Evolutionary conservation across 2,329 filamentous ascomycete genomes (phyloP).

Genomic region (Cercospora sojina): DNA sequence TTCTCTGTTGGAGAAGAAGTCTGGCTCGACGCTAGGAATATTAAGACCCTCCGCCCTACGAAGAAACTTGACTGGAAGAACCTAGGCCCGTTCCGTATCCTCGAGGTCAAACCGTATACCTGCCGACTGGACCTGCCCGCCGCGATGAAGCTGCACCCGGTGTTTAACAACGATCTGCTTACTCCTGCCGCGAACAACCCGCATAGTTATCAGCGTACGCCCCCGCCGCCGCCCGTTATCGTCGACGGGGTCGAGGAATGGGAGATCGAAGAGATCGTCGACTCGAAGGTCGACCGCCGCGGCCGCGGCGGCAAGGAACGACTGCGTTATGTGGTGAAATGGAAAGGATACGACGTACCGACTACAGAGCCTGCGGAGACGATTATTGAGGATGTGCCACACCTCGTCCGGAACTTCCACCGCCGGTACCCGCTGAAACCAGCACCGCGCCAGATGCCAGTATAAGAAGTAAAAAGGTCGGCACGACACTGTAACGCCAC

Average conservation of each 20-base stretch:
- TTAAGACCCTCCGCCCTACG: not conserved
- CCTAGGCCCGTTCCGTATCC: no score
- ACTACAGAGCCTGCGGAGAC: not conserved
- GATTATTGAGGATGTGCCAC: not conserved
- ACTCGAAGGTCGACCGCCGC: not conserved
- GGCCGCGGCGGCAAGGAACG: not conserved
- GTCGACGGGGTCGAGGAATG: not conserved
- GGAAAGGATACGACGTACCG: not conserved
- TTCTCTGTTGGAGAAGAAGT: not conserved
- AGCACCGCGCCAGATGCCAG: not conserved
- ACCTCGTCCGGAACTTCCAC: not conserved
- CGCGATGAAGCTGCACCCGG: no score
- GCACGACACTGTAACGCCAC: not conserved
- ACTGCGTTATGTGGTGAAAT: not conserved
- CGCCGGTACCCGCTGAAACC: not conserved
- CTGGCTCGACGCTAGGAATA: not conserved
- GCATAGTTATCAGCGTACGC: not conserved
- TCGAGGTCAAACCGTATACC: no score
- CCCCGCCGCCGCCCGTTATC: not conserved
- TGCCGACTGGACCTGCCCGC: no score
- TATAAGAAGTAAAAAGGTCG: not conserved
- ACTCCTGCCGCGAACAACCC: not conserved
- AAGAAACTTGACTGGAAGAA: no score
- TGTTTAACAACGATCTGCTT: not conserved
- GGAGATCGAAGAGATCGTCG: not conserved